Base-by-base conservation (phyloP, 2,329 filamentous ascomycete genomes). In the Aspergillus flavus region DNA sequence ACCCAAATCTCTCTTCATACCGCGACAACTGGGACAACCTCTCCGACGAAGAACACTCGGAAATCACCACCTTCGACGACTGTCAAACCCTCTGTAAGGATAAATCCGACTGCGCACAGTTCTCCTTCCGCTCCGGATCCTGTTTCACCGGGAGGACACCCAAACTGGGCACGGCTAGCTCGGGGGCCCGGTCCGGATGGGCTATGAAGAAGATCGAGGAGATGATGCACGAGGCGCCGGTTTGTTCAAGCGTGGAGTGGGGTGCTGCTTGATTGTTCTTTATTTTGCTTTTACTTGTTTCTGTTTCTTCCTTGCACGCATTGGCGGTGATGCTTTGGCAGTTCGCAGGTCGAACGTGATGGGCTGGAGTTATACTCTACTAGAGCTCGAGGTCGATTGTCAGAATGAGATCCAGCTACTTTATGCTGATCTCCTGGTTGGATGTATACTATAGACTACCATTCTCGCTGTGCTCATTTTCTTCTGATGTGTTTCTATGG, bases 21-120 rank as follows among this genome's bases (percentile, higher is more conserved):
- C 72, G 74, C 52, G 64, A 69, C 43, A 68, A 68, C 59, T 79
- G 77, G 77, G 75, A 79, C 64, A 79, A 78, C 43, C 68, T 77
- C 12, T 72, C 75, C 39, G 66, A 66, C 60, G 70, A 78, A 9
- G 73, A 75, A 50, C 73, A 77, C 12, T 65, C 68, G 3, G 59
- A 66, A 36, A 62, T 72, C 12, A 61, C 67, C 54, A 69, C 67
- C 12, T 73, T 76, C 58, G 66, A 74, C 26, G 75, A 76, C 30
- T 79, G 77, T 36, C 70, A 73, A 28, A 55, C 66, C 1, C 46
- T 72, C 43, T 79, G 77, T 63, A 66, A 71, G 12, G 56, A 59
- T 5, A 61, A 69, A 10, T 64, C 69, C 16, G 58, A 65, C 1
- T 78, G 76, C 57, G 68, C 69, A 10, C 76, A 78, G 58, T 78